Evolutionary conservation across 495 filamentous ascomycete genomes (phyloP).

Genomic region (Daldinia caldariorum): DNA sequence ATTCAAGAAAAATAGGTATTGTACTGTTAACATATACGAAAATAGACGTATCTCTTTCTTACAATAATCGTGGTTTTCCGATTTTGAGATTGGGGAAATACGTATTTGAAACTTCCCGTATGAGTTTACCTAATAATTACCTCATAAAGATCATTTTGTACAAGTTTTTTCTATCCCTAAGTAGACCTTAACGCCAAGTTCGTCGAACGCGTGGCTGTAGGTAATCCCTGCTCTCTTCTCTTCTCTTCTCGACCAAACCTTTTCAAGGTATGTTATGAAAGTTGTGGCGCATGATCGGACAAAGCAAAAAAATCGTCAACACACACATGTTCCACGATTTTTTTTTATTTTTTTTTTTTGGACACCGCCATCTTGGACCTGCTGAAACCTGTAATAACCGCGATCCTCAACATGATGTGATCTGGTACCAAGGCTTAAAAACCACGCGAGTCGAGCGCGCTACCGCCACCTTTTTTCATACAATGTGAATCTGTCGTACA

Average conservation of each 20-base stretch:
- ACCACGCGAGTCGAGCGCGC: neutral
- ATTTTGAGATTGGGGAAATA: neutral
- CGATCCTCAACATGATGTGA: neutral
- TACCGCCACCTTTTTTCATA: neutral
- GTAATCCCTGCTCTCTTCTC: neutral
- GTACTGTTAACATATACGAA: neutral
- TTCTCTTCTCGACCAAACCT: neutral
- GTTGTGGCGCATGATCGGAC: neutral
- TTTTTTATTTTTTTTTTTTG: neutral
- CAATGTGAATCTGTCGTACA: neutral
- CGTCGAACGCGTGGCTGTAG: slow-evolving; percentile 9
- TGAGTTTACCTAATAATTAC: neutral
- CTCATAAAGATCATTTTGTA: neutral
- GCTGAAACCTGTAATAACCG: slow-evolving; percentile 23
- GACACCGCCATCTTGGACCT: slow-evolving; percentile 21
- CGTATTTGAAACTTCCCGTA: neutral
- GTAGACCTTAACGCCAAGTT: slow-evolving; percentile 19
- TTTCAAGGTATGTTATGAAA: neutral
- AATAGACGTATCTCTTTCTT: neutral
- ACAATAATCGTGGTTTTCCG: neutral
- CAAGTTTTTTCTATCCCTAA: neutral
- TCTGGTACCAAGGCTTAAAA: neutral
- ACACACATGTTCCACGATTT: neutral
- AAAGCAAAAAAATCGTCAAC: neutral
- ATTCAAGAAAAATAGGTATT: neutral